These are phyloP conservation scores for Protomyces pachydermus DNA, from an alignment of 1,139 yeast genomes.

Conservation along the genomic window DNA sequence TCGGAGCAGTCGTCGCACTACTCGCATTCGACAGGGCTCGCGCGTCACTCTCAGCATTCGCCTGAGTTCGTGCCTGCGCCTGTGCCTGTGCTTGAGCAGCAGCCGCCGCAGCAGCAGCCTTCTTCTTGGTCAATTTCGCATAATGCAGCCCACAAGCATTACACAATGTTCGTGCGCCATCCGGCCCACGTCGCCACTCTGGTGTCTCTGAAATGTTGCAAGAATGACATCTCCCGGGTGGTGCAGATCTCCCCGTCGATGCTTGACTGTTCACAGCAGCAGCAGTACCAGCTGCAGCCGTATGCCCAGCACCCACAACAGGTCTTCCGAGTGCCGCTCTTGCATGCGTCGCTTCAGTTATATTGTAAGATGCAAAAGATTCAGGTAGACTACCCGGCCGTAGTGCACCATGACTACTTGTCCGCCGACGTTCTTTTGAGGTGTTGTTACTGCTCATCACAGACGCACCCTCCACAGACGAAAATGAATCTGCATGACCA, in stretches of 20 bases:
- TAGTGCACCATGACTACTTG: not conserved
- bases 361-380: no score
- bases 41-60: not conserved
- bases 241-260: conserved; percentile 15
- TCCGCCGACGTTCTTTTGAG: not conserved
- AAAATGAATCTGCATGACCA: not conserved
- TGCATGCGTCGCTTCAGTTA: no score
- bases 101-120: not conserved
- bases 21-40: no score
- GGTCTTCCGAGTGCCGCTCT: not conserved
- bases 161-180: conserved; percentile 67
- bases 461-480: not conserved
- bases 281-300: not conserved
- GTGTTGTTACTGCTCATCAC: not conserved
- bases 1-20: no score
- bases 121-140: conserved; percentile 44
- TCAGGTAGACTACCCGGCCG: not conserved
- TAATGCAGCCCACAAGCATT: conserved; percentile 80
- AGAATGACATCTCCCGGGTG: conserved; percentile 43
- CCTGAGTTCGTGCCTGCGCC: not conserved
- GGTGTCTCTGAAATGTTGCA: conserved; percentile 76
- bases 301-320: not conserved
- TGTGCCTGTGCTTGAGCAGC: not conserved
- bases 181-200: conserved; percentile 80
- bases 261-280: not conserved